Percentiles rank a stretch among this genome's conserved stretches.
Evolutionary conservation across 352 stramenopile genomes (phyloP).

Genomic region (Phytophthora ramorum): DNA sequence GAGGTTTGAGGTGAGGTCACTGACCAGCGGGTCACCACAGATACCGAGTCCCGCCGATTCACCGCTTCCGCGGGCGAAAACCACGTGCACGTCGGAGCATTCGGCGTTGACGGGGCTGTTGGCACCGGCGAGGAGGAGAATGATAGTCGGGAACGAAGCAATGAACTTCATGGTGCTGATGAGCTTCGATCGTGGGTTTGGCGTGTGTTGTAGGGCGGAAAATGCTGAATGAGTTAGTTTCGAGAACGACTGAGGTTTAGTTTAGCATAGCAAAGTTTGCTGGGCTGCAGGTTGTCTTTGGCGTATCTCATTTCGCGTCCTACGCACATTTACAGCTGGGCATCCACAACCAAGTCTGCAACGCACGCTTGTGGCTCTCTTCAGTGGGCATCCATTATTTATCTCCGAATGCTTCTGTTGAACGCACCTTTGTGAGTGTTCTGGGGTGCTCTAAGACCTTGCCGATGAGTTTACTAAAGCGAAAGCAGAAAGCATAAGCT

Average conservation of each 20-base stretch:
- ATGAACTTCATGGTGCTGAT: conserved; percentile 11
- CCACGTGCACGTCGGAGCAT: conserved; percentile 1
- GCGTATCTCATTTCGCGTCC: background rate
- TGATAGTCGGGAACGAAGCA: background rate
- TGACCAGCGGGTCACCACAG: conserved; percentile 38
- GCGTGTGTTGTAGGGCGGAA: background rate
- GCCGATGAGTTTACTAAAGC: too few species aligned
- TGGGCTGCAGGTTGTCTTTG: background rate
- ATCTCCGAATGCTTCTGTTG: background rate
- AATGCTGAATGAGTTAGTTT: background rate
- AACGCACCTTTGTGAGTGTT: background rate
- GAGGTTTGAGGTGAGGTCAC: conserved; percentile 35
- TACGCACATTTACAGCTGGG: background rate
- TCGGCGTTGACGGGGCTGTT: background rate
- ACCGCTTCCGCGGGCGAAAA: conserved; percentile 43
- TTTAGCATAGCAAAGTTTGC: background rate
- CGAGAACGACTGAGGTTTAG: background rate
- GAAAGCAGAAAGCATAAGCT: too few species aligned
- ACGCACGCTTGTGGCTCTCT: background rate
- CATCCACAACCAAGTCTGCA: background rate
- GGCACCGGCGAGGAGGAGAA: background rate
- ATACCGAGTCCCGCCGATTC: conserved; percentile 40
- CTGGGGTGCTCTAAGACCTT: too few species aligned
- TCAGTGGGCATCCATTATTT: background rate
- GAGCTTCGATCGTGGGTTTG: background rate